phyloP scores from a whole-genome alignment of 768 basidiomycete genomes.

The Naganishia kalamii region DNA sequence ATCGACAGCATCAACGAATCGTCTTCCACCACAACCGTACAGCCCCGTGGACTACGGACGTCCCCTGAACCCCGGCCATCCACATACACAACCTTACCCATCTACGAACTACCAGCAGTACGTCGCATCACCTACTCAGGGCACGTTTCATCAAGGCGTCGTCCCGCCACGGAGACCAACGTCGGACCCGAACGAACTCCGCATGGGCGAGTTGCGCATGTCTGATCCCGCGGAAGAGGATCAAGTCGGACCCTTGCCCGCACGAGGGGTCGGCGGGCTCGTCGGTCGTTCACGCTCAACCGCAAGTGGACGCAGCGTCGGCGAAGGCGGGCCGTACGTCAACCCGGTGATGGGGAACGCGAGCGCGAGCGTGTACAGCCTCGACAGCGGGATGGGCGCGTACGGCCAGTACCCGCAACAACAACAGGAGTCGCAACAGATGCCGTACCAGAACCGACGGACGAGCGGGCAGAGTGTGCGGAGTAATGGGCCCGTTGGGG shows the following conservation, averaged over 20 bases:
- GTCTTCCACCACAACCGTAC: not conserved
- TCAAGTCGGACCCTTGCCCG: not conserved
- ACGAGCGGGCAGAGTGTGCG: not conserved
- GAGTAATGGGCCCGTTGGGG: constrained; percentile 20
- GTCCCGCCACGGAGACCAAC: not conserved
- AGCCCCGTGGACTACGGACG: not conserved
- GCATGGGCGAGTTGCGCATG: not conserved
- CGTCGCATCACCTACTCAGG: not conserved
- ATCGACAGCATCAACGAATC: not conserved
- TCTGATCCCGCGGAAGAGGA: not conserved
- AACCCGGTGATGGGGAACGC: not conserved
- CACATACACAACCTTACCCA: not conserved
- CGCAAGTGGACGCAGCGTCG: not conserved
- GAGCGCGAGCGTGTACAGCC: constrained; percentile 33
- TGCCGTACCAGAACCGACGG: not conserved
- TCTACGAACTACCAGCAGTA: not conserved
- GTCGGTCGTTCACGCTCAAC: not conserved
- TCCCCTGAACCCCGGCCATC: not conserved
- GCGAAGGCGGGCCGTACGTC: not conserved
- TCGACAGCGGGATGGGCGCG: constrained; percentile 44
- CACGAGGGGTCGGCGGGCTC: not conserved
- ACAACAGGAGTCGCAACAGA: constrained; percentile 17
- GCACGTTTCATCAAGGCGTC: not conserved
- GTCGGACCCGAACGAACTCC: not conserved
- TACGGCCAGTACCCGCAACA: constrained; percentile 28